Base-by-base conservation (phyloP, 495 filamentous ascomycete genomes). In the Xylaria castorea region DNA sequence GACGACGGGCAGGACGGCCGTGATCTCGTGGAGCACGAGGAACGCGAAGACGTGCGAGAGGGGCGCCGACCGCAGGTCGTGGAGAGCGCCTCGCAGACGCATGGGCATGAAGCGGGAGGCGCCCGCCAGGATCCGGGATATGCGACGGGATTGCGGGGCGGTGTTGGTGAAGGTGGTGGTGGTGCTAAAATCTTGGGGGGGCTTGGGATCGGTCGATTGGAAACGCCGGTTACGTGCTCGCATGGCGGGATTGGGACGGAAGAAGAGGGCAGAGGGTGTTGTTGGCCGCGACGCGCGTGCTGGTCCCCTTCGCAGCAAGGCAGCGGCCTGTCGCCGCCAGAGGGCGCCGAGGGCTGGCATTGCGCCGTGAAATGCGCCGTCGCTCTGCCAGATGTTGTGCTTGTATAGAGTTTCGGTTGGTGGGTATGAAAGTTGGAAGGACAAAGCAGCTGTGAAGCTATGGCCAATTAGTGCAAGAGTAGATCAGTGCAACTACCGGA, bases 11-110 rank as follows among this genome's bases (percentile, higher is more conserved):
- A 94, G 73, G 18, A 98, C 80, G 22, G 96, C 96, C 0, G 96
- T 98, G 42, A 97, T 71, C 79, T 99, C 96, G 85, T 99, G 96
- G 0, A 99, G 87, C 51, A 97, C 83, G 12, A 99, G 82, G 80
- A 99, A 99, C 3, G 96, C 89, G 8, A 90, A 89, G 50, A 97
- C 84, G 82, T 97, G 94, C 3, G 93, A 92, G 30, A 94, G 74
- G 0, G 96, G 95, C 12, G 94, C 94, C 61, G 85, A 83, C 70
- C 90, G 86, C 12, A 99, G 86, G 22, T 89, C 89, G 20, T 81
- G 81, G 48, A 92, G 91, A 81, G 92, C 93, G 46, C 78, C 76
- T 11, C 70, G 80, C 1, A 90, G 89, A 22, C 90, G 87, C 27
- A 86, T 84, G 68, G 89, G 80, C 74, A 92, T 85, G 79, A 93